Base-by-base conservation (phyloP, 352 stramenopile species). In the Pythium phragmitis region DNA sequence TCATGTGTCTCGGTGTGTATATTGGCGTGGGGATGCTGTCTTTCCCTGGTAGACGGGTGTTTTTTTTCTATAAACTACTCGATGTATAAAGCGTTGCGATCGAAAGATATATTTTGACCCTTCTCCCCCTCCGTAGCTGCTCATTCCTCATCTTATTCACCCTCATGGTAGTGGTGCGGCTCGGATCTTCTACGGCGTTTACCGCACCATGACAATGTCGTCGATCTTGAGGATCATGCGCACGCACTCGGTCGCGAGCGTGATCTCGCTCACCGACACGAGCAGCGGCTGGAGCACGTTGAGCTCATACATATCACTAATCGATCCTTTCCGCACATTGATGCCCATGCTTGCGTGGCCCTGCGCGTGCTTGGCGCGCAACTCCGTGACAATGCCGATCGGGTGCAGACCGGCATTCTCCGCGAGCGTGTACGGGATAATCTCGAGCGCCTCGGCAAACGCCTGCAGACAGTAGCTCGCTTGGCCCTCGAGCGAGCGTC, bases 181-280 rank as follows among this genome's bases (percentile, higher is more conserved):
- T 21, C 47, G 7, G 7, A 23, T 17, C 6, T 37, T 39, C 34
- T 11, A 21, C 9, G 41, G 21, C 51, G 21, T 76, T 92, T 96
- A 96, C 78, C 87, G 76, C 53, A 98, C 96, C 74, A 98, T 97
- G 57, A 99, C 96, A 57, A 99, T 96, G 87, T 99, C 98, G 73
- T 99, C 98, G 75, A 99, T 99, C 95, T 99, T 99, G 81, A 99
- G 93, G 74, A 99, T 99, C 97, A 99, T 99, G 72, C 92, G 90
- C 53, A 99, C 96, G 70, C 96, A 99, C 80, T 99, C 98, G 42
- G 97, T 98, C 13, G 98, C 97, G 55, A 99, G 87, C 62, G 92
- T 79, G 70, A 99, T 98, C 60, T 98, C 96, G 75, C 91, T 99
- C 53, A 92, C 98, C 72, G 92, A 99, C 37, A 99, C 98, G 46